Conservation (phyloP, 768 basidiomycete species). For the Tylopilus sp. region DNA sequence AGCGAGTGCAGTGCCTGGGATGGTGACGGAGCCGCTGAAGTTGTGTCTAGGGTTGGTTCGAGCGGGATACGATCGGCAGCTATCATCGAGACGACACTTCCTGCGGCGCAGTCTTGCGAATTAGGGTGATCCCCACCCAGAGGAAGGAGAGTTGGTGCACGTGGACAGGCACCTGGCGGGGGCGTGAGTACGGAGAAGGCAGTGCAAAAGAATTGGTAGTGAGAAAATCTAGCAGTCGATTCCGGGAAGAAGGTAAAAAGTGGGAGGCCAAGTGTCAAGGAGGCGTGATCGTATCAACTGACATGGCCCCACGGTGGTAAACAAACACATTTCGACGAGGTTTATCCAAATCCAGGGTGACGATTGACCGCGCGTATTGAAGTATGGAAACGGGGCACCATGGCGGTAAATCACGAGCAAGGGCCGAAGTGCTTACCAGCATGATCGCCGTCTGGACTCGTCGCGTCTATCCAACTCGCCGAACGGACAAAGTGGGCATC, state of each 20-base stretch:
- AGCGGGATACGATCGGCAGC: constrained; percentile 9
- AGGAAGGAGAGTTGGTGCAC: constrained; percentile 38
- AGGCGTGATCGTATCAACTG: constrained; percentile 14
- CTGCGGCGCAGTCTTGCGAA: constrained; percentile 21
- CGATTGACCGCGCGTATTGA: constrained; percentile 7
- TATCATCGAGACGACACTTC: constrained; percentile 20
- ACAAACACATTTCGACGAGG: constrained; percentile 16
- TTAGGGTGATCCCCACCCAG: constrained; percentile 23
- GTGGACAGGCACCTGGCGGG: constrained; percentile 34
- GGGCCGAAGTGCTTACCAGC: constrained; percentile 22
- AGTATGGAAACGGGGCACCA: constrained; percentile 16
- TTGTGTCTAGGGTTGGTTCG: constrained; percentile 10
- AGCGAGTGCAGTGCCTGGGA: constrained; percentile 23
- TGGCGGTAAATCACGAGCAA: constrained; percentile 4
- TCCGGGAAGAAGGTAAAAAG: constrained; percentile 13
- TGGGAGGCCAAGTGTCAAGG: constrained; percentile 6
- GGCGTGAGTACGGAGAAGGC: constrained; percentile 34
- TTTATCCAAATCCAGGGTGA: constrained; percentile 5
- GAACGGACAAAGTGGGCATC: constrained; percentile 21
- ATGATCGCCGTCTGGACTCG: constrained; percentile 2
- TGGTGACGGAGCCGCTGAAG: constrained; percentile 25
- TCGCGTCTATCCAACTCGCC: constrained; percentile 26
- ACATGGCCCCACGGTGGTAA: constrained; percentile 23
- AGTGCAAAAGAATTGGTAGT: constrained; percentile 29
- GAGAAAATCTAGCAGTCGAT: constrained; percentile 29